A percentile compares a stretch with the other conserved stretches of the same genome.
Conservation (phyloP, 257 asterid genomes). For the Solanum paucissectum region DNA sequence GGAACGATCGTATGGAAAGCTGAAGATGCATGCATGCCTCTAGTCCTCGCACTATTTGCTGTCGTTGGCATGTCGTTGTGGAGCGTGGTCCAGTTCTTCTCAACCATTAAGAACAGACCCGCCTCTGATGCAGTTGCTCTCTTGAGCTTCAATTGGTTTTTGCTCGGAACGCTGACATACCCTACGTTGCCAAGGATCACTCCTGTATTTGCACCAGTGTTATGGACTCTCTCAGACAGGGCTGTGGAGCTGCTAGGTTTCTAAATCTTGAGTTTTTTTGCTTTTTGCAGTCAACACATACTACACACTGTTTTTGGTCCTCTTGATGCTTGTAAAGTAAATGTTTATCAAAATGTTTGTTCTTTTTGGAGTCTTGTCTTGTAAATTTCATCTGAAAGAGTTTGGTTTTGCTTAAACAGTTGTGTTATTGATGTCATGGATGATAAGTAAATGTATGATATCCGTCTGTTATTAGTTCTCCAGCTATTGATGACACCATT, state of each 20-base stretch:
- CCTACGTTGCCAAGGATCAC: conserved; percentile 43
- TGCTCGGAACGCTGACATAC: conserved; percentile 45
- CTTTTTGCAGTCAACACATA: background rate
- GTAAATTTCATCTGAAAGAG: background rate
- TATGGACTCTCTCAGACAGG: background rate
- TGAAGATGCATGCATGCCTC: conserved; percentile 56
- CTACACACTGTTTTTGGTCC: background rate
- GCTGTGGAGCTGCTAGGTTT: background rate
- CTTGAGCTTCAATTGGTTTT: conserved; percentile 67
- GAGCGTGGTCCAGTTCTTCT: conserved; percentile 32
- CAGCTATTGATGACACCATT: background rate
- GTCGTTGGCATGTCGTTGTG: conserved; percentile 43
- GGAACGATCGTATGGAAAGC: conserved; percentile 57
- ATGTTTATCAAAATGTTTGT: background rate
- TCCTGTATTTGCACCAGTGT: conserved; percentile 14
- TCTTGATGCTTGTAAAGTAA: background rate
- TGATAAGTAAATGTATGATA: background rate
- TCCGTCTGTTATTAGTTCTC: background rate
- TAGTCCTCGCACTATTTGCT: conserved; percentile 39
- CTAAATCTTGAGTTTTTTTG: background rate
- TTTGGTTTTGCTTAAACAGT: background rate
- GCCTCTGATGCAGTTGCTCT: conserved; percentile 48
- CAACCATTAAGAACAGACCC: conserved; percentile 28
- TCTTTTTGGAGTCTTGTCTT: background rate
- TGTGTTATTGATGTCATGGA: background rate